phyloP scores from a whole-genome alignment of 1,139 yeast species.

The Blastobotrys elegans region DNA sequence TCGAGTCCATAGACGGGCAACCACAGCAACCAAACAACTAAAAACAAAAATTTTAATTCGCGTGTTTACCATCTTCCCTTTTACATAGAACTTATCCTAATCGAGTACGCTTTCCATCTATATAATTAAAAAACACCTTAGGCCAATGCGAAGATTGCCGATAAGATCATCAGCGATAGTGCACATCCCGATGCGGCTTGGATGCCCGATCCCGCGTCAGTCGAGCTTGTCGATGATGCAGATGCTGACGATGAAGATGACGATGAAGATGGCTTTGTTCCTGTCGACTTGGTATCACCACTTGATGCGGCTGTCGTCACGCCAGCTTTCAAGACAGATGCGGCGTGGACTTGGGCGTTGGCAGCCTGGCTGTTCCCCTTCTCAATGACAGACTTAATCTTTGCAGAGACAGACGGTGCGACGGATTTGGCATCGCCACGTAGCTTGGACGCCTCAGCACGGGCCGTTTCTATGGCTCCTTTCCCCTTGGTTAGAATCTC shows the following conservation, averaged over 20 bases:
- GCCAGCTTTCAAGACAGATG: conserved; percentile 9
- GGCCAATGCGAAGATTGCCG: conserved; percentile 1
- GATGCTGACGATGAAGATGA: background rate
- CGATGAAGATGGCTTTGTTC: background rate
- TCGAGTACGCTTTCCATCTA: background rate
- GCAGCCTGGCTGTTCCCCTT: conserved; percentile 9
- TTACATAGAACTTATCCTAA: too few relatives aligned
- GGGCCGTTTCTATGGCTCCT: conserved; percentile 7
- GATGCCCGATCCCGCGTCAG: conserved; percentile 4
- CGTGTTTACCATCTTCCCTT: too few relatives aligned
- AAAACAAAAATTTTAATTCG: too few relatives aligned
- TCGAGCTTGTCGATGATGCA: background rate
- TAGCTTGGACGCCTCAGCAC: conserved; percentile 6
- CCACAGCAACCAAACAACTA: too few relatives aligned
- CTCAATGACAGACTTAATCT: conserved; percentile 4
- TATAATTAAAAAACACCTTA: conserved; percentile 1
- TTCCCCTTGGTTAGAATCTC: conserved; percentile 4
- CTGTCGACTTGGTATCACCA: background rate
- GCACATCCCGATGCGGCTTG: conserved; percentile 1
- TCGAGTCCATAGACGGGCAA: background rate
- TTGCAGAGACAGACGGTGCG: conserved; percentile 9
- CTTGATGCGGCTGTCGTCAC: background rate
- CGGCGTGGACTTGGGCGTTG: conserved; percentile 6
- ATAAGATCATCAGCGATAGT: background rate
- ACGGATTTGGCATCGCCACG: conserved; percentile 10